Base-by-base conservation (phyloP, 148 eudicot genomes). In the Persicaria maculosa region DNA sequence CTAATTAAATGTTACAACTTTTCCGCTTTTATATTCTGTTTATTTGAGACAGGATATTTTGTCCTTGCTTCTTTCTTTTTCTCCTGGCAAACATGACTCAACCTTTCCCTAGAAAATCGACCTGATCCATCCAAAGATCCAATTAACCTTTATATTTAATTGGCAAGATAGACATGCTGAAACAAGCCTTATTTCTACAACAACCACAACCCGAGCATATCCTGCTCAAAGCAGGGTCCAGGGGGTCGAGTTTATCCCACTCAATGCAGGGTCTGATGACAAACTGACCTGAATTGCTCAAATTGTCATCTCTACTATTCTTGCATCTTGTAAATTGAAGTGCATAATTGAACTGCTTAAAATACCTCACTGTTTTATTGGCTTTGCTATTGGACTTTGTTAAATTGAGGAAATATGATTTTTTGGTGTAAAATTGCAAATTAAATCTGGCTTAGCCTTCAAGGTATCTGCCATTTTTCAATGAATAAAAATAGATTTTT, bases 11-110 rank as follows among this genome's bases (percentile, higher is more conserved):
- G 20, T 57, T 57, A 31, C 68, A 31, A 5, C 31, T 25, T 22
- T 64, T 64, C 69, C n/a, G 14, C n/a, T 31, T 64, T 2, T 62
- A 59, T 6, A 31, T 62, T 36, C 45, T 25, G 45, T 11, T 31
- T 7, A 5, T 59, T 59, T 59, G 14, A 31, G 44, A 31, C 25
- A 19, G 68, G 36, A 20, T 31, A 40, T 3, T 36, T 36, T 64
- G 45, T 64, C 46, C 69, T 64, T 64, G 69, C 69, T 64, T 64
- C 69, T 64, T 64, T 64, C 69, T 11, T 64, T 64, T 64, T 31
- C 69, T 64, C 46, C 17, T 64, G 69, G 20, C 20, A 59, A 57
- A 59, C 22, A 10, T 20, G 12, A 20, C 36, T 58, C 57, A 17
- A 58, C 31, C 43, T 14, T 4, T 9, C 14, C 15, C 65, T 20